Base-by-base conservation (phyloP, 331 rosid genomes). In the Phaseolus coccineus region DNA sequence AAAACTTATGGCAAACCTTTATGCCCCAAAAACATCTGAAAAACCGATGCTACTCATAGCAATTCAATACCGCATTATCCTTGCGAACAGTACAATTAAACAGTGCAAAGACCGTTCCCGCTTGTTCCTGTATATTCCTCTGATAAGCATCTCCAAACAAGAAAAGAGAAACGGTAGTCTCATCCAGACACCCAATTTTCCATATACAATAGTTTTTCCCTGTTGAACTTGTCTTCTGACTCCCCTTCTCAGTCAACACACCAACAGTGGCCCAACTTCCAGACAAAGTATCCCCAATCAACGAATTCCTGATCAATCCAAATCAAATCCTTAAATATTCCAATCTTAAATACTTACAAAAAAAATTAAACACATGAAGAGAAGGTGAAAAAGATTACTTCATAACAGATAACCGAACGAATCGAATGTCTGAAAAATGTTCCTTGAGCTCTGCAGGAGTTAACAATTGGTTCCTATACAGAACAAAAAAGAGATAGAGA, bases 181-280 rank as follows among this genome's bases (percentile, higher is more conserved):
- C 97, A 84, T 95, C 93, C 89, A 93, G 83, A 84, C 89, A 90
- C 5, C 90, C 92, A 31, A 93, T 67, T 85, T 92, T 93, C 93
- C 91, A 92, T 27, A 95, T 90, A 50, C 83, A 83, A 58, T 84
- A 95, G 81, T 84, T 78, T 88, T 90, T 95, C 77, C 97, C 97
- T 0, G 86, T 75, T 31, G 94, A 87, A 80, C 97, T 90, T 8
- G 89, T 90, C 83, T 63, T 93, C 59, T 80, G 88, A 74, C 1
- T 66, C 69, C 96, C 98, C 83, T 87, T 95, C 88, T 91, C 98
- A 0, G 89, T 89, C 90, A 95, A 69, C 39, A 95, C 94, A 65
- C 98, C 99, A 64, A 90, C 93, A 11, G 98, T 95, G 35, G 83
- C 94, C 99, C 99, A 95, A 73, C 85, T 87, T 44, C 98, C 99